Percentiles rank a stretch among this genome's conserved stretches.
Conservation (phyloP, 352 stramenopile species). For the Globisporangium camurandrum region DNA sequence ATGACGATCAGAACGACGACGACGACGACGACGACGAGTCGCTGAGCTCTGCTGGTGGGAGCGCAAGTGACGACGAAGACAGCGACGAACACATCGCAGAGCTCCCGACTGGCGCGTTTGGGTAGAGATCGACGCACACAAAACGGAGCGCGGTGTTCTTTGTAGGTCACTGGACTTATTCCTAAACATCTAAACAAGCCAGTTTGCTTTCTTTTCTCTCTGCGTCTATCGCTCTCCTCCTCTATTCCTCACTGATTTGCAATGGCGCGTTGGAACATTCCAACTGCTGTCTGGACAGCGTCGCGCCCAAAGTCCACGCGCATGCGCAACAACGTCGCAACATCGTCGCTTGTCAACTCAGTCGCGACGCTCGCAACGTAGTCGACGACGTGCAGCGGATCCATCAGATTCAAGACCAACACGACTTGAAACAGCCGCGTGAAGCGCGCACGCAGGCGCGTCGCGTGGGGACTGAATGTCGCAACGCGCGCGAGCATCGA, state of each 20-base stretch:
- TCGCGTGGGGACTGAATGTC: slow-evolving; percentile 41
- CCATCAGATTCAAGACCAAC: slow-evolving; percentile 75
- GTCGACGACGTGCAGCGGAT: slow-evolving; percentile 61
- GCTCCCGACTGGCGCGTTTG: slow-evolving; percentile 51
- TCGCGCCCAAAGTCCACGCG: slow-evolving; percentile 62
- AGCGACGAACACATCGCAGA: slow-evolving; percentile 57
- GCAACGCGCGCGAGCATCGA: slow-evolving; percentile 50
- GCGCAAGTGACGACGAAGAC: slow-evolving; percentile 48
- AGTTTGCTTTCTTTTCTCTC: not conserved
- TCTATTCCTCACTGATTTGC: not conserved
- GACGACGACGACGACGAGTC: slow-evolving; percentile 27
- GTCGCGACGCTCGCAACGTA: slow-evolving; percentile 45
- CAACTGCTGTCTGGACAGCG: slow-evolving; percentile 36
- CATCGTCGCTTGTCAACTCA: slow-evolving; percentile 37
- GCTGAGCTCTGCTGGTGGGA: slow-evolving; percentile 25
- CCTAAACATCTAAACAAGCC: not conserved
- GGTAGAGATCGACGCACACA: slow-evolving; percentile 15
- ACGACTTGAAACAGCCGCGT: slow-evolving; percentile 73
- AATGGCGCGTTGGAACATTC: slow-evolving; percentile 13
- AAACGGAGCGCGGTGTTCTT: too few species aligned
- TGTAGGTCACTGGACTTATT: too few species aligned
- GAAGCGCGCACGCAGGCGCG: slow-evolving; percentile 53
- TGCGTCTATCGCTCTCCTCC: not conserved
- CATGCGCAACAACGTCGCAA: slow-evolving; percentile 51
- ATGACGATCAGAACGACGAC: slow-evolving; percentile 22